Base-by-base conservation (phyloP, 495 filamentous ascomycete species). In the Trichocladium uniseriatum region DNA sequence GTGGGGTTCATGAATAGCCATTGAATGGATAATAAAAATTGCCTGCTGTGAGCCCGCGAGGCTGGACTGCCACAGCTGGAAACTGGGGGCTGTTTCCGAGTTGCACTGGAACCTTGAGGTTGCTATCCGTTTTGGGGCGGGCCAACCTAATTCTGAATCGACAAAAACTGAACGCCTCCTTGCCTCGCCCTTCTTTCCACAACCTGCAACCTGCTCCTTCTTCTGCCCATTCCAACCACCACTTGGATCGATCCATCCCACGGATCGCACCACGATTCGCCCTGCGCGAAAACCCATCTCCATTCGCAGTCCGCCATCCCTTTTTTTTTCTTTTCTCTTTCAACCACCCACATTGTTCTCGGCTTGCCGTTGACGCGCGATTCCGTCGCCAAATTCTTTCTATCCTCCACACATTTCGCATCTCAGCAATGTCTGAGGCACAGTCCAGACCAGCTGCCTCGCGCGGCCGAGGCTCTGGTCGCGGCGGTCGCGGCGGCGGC, bases 391-490 rank as follows among this genome's bases (percentile, higher is more conserved):
- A 62, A 59, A 51, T 52, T 53, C 50, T 45, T 22, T 42, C n/a
- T n/a, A 57, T 27, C 46, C 45, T 38, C 46, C 49, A 38, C 51
- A 63, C 45, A 49, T 61, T 58, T 21, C 48, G 52, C 60, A 57
- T 64, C 65, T 69, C 59, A 60, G 73, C 67, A 64, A 95, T 98
- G 91, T 94, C 92, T 76, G 92, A 96, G 79, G 82, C 87, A 70
- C 82, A 89, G 74, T 75, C 83, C 67, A 79, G 92, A 75, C 76
- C 81, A 48, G 69, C 80, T 66, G 82, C 61, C 43, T 24, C 81
- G 57, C 74, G 64, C 62, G 62, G 64, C 56, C 57, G 63, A 60
- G 61, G 60, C 54, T 57, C 70, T 61, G 62, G 67, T 54, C 63
- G 69, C 61, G 58, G 65, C 59, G 89, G 89, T 60, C 86, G 89